These are phyloP conservation scores for Brassica rapa DNA, from an alignment of 345 rosid species.

Conservation along the genomic window DNA sequence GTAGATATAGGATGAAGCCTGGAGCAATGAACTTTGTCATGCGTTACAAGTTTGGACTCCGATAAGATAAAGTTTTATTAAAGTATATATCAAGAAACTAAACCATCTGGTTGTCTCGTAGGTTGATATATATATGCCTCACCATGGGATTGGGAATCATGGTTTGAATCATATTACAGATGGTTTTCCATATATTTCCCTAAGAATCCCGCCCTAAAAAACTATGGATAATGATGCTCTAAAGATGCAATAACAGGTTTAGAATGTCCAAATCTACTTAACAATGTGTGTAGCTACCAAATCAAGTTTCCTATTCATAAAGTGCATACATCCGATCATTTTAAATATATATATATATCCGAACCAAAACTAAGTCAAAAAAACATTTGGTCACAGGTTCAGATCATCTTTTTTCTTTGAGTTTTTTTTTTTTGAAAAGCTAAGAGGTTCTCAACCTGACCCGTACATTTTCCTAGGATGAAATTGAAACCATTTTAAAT, in stretches of 20 bases:
- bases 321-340: background rate
- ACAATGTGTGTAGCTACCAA: background rate
- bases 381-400: too few species aligned
- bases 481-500: too few species aligned
- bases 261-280: background rate
- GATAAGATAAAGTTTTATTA: background rate
- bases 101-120: background rate
- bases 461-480: too few species aligned
- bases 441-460: too few species aligned
- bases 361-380: background rate
- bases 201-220: too few species aligned
- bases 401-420: too few species aligned
- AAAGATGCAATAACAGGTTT: background rate
- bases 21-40: background rate
- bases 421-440: too few species aligned
- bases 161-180: background rate
- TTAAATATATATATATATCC: background rate
- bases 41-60: background rate
- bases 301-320: background rate
- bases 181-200: background rate
- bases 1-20: background rate
- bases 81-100: background rate
- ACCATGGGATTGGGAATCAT: too few species aligned
- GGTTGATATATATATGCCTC: background rate
- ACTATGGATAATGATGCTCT: too few species aligned